A percentile compares a stretch with the other conserved stretches of the same genome.
Evolutionary conservation across 352 stramenopile genomes (phyloP).

Genomic region (Globisporangium nodosum): DNA sequence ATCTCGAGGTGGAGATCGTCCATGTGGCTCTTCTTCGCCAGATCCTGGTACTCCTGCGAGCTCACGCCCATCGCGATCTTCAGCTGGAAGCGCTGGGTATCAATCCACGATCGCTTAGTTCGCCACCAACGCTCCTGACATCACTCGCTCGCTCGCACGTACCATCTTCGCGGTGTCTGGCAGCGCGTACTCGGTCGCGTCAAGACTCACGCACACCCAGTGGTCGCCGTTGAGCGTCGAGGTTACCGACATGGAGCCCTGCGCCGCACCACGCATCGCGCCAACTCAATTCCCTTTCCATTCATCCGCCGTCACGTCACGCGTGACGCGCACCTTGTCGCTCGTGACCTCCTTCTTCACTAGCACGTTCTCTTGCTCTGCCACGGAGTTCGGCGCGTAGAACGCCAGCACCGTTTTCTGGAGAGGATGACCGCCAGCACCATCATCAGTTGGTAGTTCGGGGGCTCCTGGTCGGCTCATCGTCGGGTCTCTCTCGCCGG

Average conservation of each 20-base stretch:
- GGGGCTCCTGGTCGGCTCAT: too few relatives aligned
- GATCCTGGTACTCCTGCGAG: slow-evolving; percentile 71
- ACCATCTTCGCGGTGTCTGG: slow-evolving; percentile 64
- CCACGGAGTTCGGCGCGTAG: slow-evolving; percentile 40
- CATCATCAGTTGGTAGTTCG: too few relatives aligned
- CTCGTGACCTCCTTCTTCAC: slow-evolving; percentile 53
- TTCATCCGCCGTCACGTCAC: too few relatives aligned
- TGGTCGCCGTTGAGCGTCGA: slow-evolving; percentile 60
- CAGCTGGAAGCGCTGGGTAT: slow-evolving; percentile 51
- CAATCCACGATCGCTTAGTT: neutral
- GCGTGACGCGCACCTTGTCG: slow-evolving; percentile 31
- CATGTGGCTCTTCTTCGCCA: slow-evolving; percentile 83
- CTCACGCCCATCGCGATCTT: slow-evolving; percentile 68
- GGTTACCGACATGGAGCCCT: slow-evolving; percentile 67
- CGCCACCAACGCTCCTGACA: neutral
- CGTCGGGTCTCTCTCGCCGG: too few relatives aligned
- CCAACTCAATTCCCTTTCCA: too few relatives aligned
- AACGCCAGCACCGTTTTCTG: slow-evolving; percentile 64
- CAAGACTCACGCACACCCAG: slow-evolving; percentile 70
- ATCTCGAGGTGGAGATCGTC: slow-evolving; percentile 76
- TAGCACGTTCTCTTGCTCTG: slow-evolving; percentile 37
- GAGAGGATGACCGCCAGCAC: neutral
- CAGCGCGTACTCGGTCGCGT: slow-evolving; percentile 57
- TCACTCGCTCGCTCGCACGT: neutral
- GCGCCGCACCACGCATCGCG: neutral